phyloP scores from a whole-genome alignment of 805 yeast genomes.

The Wickerhamiella parazyma region DNA sequence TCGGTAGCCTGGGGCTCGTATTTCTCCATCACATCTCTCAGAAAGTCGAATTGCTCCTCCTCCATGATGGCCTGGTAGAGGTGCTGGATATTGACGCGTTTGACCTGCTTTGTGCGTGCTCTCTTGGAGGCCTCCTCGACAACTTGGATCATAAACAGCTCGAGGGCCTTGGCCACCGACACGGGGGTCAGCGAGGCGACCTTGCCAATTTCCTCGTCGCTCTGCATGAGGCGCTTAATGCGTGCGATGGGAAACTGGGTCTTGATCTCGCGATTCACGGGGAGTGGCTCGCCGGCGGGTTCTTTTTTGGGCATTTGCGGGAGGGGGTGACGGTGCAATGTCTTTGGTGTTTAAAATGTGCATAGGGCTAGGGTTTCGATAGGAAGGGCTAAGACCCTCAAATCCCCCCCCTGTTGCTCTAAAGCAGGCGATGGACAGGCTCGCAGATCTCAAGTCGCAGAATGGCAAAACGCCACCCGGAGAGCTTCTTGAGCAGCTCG shows the following conservation, averaged over 20 bases:
- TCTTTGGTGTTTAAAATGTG: not conserved
- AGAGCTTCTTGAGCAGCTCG: not conserved
- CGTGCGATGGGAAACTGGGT: slow-evolving; percentile 51
- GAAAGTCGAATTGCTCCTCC: slow-evolving; percentile 86
- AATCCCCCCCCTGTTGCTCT: too few relatives aligned
- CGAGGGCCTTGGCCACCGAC: slow-evolving; percentile 92
- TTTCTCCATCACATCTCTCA: slow-evolving; percentile 60
- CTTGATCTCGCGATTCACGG: slow-evolving; percentile 24
- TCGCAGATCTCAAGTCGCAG: not conserved
- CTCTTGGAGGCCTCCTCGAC: slow-evolving; percentile 73
- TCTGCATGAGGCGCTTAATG: slow-evolving; percentile 91
- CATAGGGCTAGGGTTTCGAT: not conserved
- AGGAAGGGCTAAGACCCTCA: too few relatives aligned
- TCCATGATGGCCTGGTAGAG: slow-evolving; percentile 69
- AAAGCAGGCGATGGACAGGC: not conserved
- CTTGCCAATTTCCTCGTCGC: slow-evolving; percentile 96
- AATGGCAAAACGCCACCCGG: not conserved
- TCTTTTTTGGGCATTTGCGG: slow-evolving; percentile 3
- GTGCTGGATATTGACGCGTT: slow-evolving; percentile 71
- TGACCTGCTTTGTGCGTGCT: slow-evolving; percentile 60
- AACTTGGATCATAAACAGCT: slow-evolving; percentile 76
- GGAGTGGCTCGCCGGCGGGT: slow-evolving; percentile 12
- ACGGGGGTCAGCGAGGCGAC: slow-evolving; percentile 98
- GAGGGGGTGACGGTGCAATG: too few relatives aligned
- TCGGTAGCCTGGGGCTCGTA: slow-evolving; percentile 32